Evolutionary conservation across 2,329 filamentous ascomycete genomes (phyloP).

Genomic region (Fusarium agapanthi): DNA sequence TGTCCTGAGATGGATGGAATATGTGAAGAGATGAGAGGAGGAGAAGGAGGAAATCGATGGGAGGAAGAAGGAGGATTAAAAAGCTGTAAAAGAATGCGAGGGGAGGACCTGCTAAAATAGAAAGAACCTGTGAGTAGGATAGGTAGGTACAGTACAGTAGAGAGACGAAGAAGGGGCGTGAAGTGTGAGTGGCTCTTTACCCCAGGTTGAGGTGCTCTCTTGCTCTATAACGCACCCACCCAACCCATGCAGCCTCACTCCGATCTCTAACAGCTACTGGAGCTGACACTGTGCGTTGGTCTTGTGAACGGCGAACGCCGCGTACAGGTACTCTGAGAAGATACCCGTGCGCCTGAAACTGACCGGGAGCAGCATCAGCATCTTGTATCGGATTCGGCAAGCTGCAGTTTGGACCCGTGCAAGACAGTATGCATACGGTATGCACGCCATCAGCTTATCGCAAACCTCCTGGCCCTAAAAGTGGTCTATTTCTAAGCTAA

Average conservation of each 20-base stretch:
- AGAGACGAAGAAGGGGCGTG: constrained; percentile 37
- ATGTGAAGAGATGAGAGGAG: constrained; percentile 8
- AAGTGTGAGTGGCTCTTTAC: constrained; percentile 42
- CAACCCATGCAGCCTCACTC: constrained; percentile 30
- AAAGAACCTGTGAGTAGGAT: constrained; percentile 33
- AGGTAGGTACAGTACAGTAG: background rate
- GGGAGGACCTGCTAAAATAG: constrained; percentile 35
- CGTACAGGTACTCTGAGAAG: constrained; percentile 20
- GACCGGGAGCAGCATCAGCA: background rate
- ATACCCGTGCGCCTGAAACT: constrained; percentile 2
- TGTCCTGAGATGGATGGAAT: background rate
- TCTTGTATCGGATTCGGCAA: background rate
- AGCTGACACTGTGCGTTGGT: constrained; percentile 37
- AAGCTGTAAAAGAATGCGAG: constrained; percentile 33
- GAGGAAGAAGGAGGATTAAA: constrained; percentile 41
- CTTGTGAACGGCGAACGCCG: constrained; percentile 34
- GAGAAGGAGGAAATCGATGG: constrained; percentile 36
- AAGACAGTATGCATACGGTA: constrained; percentile 26
- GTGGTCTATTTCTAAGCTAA: constrained; percentile 35
- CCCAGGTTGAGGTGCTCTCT: constrained; percentile 28
- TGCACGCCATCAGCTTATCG: constrained; percentile 44
- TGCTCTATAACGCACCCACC: constrained; percentile 18
- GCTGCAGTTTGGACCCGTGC: constrained; percentile 23
- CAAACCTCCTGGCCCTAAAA: constrained; percentile 40
- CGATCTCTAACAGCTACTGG: constrained; percentile 18